Percentiles rank a stretch among this genome's conserved stretches.
These are phyloP conservation scores for Agastache rugosa DNA, from an alignment of 257 asterid species.

Conservation along the genomic window DNA sequence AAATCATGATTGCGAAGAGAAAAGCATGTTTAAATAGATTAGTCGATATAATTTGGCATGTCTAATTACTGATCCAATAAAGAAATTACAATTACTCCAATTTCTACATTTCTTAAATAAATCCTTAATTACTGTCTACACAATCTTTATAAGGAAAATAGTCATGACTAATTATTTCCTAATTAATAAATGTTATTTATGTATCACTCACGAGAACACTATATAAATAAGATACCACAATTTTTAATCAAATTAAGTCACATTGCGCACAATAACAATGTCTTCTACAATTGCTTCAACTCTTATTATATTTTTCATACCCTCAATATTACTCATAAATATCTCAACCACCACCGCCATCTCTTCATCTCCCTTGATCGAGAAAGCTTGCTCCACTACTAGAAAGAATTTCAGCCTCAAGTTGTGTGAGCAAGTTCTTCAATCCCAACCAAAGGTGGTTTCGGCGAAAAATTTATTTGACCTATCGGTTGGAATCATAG, in stretches of 20 bases:
- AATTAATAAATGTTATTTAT: too few relatives aligned
- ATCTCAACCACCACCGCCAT: background rate
- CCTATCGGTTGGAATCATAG: constrained; percentile 8
- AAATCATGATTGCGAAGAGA: too few relatives aligned
- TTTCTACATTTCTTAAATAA: too few relatives aligned
- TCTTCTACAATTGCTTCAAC: constrained; percentile 8
- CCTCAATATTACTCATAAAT: background rate
- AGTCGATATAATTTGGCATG: too few relatives aligned
- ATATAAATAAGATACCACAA: too few relatives aligned
- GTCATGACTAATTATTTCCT: too few relatives aligned
- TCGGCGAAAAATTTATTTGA: background rate
- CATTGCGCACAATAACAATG: background rate
- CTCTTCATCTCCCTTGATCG: constrained; percentile 1
- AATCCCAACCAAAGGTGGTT: background rate
- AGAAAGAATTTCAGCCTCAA: background rate
- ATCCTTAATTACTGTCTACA: too few relatives aligned
- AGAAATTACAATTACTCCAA: too few relatives aligned
- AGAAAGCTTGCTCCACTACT: constrained; percentile 5
- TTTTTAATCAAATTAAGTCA: background rate
- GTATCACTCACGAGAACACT: too few relatives aligned
- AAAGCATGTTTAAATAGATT: too few relatives aligned
- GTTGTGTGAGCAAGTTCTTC: constrained; percentile 25
- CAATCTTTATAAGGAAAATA: too few relatives aligned
- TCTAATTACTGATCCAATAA: too few relatives aligned
- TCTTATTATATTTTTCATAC: background rate